Evolutionary conservation across 208 protist genomes (phyloP), one percentile per base, ranked within the genome.

Genomic region (Naegleria gruberi): DNA sequence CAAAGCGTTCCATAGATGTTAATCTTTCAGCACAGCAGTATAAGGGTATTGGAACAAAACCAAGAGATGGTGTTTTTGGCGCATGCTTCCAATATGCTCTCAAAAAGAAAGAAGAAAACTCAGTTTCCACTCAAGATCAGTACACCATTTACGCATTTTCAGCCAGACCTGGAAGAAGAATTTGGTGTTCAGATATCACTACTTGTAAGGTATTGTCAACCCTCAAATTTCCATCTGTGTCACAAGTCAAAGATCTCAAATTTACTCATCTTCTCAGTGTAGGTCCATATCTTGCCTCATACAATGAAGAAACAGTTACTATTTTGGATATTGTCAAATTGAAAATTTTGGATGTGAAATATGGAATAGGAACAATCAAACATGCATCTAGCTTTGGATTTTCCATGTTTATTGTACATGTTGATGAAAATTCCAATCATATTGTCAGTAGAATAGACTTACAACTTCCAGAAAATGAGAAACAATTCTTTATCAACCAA

Each of bases 61-160:
- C 82, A 86, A 86, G 82, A 86, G 82, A 86, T 86, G 82, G 82
- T 15, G 17, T 15, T 37, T 86, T 46, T 47, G 82, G 82, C 19
- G 82, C 82, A 37, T 86, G 82, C 45, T 86, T 47, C 45, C 82
- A 42, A 44, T 42, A 86, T 46, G 23, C 17, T 42, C 51, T 23
- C 15, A 86, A 86, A 37, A 86, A 86, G 42, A 86, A 86, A 40
- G 82, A 86, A 19, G 42, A 86, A 86, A 65, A 65, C 51, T 23
- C 6, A 30, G 51, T 1, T 30, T 65, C 51, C 4, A 4, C 51
- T 30, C 30, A 42, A 42, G 82, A 43, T 10, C 30, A 86, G n/a
- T 40, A 15, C 30, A 42, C 30, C 45, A 42, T 46, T 37, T 86
- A 46, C 15, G 82, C 82, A 46, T 65, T 30, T 23, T 65, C 51